Conservation (phyloP, 306 rosid species). For the Ormosia emarginata region DNA sequence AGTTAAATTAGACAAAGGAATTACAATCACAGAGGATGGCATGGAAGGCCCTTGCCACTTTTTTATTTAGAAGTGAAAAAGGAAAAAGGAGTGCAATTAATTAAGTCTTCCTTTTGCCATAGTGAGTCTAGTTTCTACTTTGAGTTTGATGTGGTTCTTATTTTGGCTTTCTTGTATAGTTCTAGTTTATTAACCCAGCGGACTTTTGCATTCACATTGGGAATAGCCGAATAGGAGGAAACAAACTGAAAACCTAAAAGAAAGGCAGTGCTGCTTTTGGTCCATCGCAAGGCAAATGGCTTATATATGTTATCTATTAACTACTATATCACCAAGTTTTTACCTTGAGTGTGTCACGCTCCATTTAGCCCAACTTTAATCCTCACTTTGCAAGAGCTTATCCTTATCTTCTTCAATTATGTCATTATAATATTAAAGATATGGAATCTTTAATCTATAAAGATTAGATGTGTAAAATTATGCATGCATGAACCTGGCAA, state of each 20-base stretch:
- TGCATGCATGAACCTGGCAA: background rate
- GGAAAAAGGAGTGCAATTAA: conserved; percentile 22
- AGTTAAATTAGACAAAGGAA: conserved; percentile 17
- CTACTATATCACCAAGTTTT: background rate
- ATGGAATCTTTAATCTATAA: background rate
- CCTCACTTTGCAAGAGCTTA: conserved; percentile 1
- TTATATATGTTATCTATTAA: background rate
- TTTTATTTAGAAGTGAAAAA: conserved; percentile 16
- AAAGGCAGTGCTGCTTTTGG: background rate
- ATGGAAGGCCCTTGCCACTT: background rate
- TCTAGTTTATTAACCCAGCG: background rate
- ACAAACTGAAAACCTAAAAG: background rate
- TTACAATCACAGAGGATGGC: background rate
- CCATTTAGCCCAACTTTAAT: conserved; percentile 21
- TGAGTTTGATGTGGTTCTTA: background rate
- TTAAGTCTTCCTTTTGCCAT: conserved; percentile 4
- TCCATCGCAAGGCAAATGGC: background rate
- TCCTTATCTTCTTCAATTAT: conserved; percentile 5
- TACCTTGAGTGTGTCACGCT: background rate
- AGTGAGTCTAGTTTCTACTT: background rate
- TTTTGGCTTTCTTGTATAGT: background rate
- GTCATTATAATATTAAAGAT: background rate
- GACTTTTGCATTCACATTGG: conserved; percentile 17
- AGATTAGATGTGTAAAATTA: background rate
- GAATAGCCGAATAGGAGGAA: background rate